phyloP scores from a whole-genome alignment of 2,329 filamentous ascomycete species.

The Colletotrichum sansevieriae region DNA sequence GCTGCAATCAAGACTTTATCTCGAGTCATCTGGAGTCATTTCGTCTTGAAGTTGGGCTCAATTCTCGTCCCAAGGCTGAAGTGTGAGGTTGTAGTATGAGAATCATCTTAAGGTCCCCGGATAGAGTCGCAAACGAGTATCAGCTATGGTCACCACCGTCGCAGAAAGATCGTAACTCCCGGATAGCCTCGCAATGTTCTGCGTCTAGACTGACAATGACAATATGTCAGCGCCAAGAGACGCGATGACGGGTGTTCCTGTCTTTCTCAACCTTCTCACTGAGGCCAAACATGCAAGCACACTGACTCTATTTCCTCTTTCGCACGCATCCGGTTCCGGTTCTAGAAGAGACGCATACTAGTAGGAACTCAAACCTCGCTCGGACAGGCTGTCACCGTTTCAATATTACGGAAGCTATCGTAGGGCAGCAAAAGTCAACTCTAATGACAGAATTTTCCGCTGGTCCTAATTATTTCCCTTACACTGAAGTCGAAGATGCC shows the following conservation, averaged over 20 bases:
- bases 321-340: conserved; percentile 3
- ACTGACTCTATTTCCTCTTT: neutral
- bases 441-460: neutral
- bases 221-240: neutral
- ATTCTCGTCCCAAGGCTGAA: conserved; percentile 25
- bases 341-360: conserved; percentile 27
- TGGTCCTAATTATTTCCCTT: neutral
- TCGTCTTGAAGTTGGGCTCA: conserved; percentile 28
- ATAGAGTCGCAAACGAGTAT: conserved; percentile 40
- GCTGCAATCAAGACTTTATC: neutral
- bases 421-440: conserved; percentile 20
- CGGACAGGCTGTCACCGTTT: conserved; percentile 35
- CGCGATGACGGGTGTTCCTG: neutral
- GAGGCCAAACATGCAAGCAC: conserved; percentile 5
- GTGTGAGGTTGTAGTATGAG: conserved; percentile 32
- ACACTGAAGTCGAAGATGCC: conserved; percentile 16
- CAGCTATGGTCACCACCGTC: conserved; percentile 35
- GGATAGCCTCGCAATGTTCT: conserved; percentile 2
- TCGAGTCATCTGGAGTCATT: conserved; percentile 12
- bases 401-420: conserved; percentile 15
- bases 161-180: conserved; percentile 30
- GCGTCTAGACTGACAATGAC: neutral
- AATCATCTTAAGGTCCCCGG: conserved; percentile 30
- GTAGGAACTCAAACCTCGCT: conserved; percentile 10
- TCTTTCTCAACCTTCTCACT: neutral